phyloP scores from a whole-genome alignment of 2,329 filamentous ascomycete species.

The Fusarium pseudoanthophilum region DNA sequence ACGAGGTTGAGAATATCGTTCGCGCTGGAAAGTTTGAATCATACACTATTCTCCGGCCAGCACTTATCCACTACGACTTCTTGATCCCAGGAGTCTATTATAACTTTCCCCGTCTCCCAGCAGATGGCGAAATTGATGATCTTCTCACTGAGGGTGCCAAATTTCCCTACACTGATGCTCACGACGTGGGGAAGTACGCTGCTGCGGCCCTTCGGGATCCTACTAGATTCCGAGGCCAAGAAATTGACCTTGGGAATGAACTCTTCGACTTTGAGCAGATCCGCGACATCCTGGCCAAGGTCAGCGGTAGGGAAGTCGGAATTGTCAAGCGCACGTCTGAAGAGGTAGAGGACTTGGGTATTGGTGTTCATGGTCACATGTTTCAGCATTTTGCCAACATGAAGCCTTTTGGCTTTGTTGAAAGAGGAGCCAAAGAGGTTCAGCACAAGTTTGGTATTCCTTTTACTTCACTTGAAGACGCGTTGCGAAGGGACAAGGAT shows the following conservation, averaged over 20 bases:
- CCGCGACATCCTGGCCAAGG: conserved; percentile 42
- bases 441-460: conserved; percentile 20
- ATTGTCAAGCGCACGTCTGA: conserved; percentile 24
- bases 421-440: neutral
- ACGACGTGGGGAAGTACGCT: conserved; percentile 49
- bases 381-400: conserved; percentile 28
- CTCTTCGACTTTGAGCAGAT: conserved; percentile 46
- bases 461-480: conserved; percentile 18
- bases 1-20: conserved; percentile 49
- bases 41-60: conserved; percentile 51
- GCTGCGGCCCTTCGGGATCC: conserved; percentile 48
- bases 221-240: conserved; percentile 44
- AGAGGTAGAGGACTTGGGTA: conserved; percentile 10
- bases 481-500: conserved; percentile 20
- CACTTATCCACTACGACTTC: conserved; percentile 46
- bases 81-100: conserved; percentile 27
- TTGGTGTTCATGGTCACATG: neutral
- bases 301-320: conserved; percentile 47
- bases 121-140: conserved; percentile 45
- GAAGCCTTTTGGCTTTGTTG: neutral
- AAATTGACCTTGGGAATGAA: conserved; percentile 48
- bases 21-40: conserved; percentile 43
- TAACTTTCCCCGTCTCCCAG: conserved; percentile 47
- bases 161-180: conserved; percentile 45
- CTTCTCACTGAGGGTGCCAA: conserved; percentile 29